phyloP scores from a whole-genome alignment of 2,329 filamentous ascomycete genomes.

The Colletotrichum sp. region DNA sequence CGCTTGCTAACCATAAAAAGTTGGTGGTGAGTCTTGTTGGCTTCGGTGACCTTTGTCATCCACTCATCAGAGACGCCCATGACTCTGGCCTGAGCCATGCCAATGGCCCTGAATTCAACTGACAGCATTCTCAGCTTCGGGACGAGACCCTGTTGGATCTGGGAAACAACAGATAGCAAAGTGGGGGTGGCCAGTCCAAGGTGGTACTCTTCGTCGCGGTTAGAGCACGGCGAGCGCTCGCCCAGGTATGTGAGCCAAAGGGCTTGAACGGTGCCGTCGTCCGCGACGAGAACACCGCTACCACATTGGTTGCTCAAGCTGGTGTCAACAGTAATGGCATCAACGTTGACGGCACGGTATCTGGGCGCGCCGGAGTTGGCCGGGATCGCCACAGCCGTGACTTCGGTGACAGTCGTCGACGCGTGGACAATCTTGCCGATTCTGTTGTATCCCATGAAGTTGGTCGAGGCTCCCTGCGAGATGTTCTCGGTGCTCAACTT shows the following conservation, averaged over 20 bases:
- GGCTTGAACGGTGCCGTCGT: slow-evolving; percentile 92
- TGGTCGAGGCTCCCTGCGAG: slow-evolving; percentile 91
- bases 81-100: slow-evolving; percentile 95
- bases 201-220: slow-evolving; percentile 95
- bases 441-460: slow-evolving; percentile 98
- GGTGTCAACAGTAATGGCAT: slow-evolving; percentile 96
- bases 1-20: slow-evolving; percentile 98
- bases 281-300: slow-evolving; percentile 87
- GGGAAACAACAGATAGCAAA: slow-evolving; percentile 83
- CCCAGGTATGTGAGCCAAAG: slow-evolving; percentile 97
- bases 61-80: slow-evolving; percentile 97
- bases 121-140: slow-evolving; percentile 90
- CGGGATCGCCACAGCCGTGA: slow-evolving; percentile 95
- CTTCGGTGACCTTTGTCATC: slow-evolving; percentile 88
- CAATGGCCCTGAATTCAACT: slow-evolving; percentile 92
- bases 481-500: slow-evolving; percentile 81
- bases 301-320: slow-evolving; percentile 90
- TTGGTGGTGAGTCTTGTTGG: slow-evolving; percentile 92
- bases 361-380: slow-evolving; percentile 90
- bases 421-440: slow-evolving; percentile 93
- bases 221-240: slow-evolving; percentile 78
- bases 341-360: slow-evolving; percentile 93
- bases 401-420: slow-evolving; percentile 94
- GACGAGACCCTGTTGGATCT: slow-evolving; percentile 80
- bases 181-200: slow-evolving; percentile 90